A percentile compares a stretch with the other conserved stretches of the same genome.
Conservation (phyloP, 2,329 filamentous ascomycete species). For the Gliomastix tumulicola region DNA sequence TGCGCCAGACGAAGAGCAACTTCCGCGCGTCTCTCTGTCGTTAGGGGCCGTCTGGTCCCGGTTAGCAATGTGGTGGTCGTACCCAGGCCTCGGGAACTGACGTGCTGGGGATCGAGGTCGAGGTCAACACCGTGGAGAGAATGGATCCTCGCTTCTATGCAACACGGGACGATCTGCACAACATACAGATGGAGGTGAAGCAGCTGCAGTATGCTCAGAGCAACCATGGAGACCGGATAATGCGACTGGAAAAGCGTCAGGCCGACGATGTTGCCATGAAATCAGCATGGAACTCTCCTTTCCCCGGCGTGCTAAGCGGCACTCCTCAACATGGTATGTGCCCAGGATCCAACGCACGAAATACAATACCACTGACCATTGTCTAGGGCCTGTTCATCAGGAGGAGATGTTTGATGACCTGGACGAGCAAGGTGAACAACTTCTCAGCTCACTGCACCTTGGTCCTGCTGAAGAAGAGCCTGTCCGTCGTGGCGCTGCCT, state of each 20-base stretch:
- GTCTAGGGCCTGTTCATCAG: slow-evolving; percentile 66
- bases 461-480: slow-evolving; percentile 78
- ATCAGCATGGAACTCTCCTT: slow-evolving; percentile 90
- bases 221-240: slow-evolving; percentile 54
- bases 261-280: slow-evolving; percentile 64
- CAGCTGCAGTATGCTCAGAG: slow-evolving; percentile 58
- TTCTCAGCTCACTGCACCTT: slow-evolving; percentile 75
- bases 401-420: slow-evolving; percentile 84
- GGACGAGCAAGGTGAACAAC: slow-evolving; percentile 75
- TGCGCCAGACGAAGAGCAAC: no score
- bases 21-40: no score
- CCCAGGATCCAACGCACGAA: background rate
- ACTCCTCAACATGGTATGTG: slow-evolving; percentile 79
- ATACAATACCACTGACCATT: slow-evolving; percentile 5
- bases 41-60: background rate
- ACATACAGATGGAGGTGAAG: slow-evolving; percentile 64
- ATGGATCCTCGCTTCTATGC: slow-evolving; percentile 59
- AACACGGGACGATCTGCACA: slow-evolving; percentile 58
- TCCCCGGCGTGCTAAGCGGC: slow-evolving; percentile 75
- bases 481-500: slow-evolving; percentile 76
- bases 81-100: slow-evolving; percentile 29
- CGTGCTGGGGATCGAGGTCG: slow-evolving; percentile 22
- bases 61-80: slow-evolving; percentile 35
- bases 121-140: slow-evolving; percentile 24
- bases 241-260: slow-evolving; percentile 58